Evolutionary conservation across 192 early-diverging fungal species (phyloP), one percentile per base, ranked within the genome.

Genomic region (Dimargaris xerosporica): DNA sequence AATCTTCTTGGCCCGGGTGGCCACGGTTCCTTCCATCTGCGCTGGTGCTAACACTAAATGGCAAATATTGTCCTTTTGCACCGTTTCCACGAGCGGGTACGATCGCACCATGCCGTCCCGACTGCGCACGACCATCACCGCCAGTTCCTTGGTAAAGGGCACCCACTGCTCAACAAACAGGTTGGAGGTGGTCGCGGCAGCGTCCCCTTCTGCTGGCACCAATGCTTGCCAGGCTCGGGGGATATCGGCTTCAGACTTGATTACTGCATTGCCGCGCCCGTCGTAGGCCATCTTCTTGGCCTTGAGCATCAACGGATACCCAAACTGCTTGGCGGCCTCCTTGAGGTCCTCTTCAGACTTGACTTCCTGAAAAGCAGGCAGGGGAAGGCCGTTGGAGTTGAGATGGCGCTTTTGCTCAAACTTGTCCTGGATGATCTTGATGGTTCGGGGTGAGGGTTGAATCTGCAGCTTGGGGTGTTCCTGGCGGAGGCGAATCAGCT

Each of bases 131-230:
- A 99, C 96, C 94, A 99, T 99, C 1, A 98, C 93, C 3, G 94
- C 94, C 41, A 99, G 73, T 69, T 99, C 96, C 65, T 92, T 91
- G 42, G 69, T 69, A 68, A 96, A 99, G 5, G 84, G 79, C 5
- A 94, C 90, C 87, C 88, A 96, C 65, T 90, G 91, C 68, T 99
- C 96, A 1, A 87, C 88, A 69, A 98, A 99, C 44, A 98, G 78
- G 55, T 84, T 85, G 44, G 76, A 75, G 0, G 66, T 21, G 10
- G 70, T 62, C 2, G 77, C 72, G 3, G 50, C 28, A 11, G 50
- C n/a, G 7, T n/a, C 50, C 21, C 50, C 50, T n/a, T 52, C 50
- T 15, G 81, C 81, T 28, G 28, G n/a, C 39, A 13, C 13, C 28
- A 94, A 75, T 17, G 75, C 67, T 19, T 74, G 64, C 25, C 90